Percentiles rank a stretch among this genome's conserved stretches.
Conservation (phyloP, 306 rosid genomes). For the Lablab purpureus region DNA sequence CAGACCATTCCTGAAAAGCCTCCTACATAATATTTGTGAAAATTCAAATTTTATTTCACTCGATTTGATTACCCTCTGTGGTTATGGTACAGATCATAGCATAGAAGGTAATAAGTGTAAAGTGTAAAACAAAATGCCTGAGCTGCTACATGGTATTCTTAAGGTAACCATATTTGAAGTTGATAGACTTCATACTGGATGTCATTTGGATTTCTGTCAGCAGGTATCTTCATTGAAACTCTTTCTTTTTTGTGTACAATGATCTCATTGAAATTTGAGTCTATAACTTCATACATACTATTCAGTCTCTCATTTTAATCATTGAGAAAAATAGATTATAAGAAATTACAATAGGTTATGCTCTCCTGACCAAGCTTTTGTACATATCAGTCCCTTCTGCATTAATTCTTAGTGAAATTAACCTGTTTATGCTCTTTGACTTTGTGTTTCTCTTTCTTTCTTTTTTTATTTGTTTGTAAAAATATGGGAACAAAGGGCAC, state of each 20-base stretch:
- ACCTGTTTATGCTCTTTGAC: not conserved
- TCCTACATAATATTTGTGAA: too few relatives aligned
- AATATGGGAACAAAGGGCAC: slow-evolving; percentile 40
- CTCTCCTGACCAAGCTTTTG: not conserved
- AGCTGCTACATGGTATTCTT: slow-evolving; percentile 77
- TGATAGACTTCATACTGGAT: slow-evolving; percentile 58
- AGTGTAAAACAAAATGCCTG: slow-evolving; percentile 49
- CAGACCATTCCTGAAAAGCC: not conserved
- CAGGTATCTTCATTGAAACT: slow-evolving; percentile 53
- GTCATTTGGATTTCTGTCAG: slow-evolving; percentile 43
- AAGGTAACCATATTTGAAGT: slow-evolving; percentile 56
- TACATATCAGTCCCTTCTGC: not conserved
- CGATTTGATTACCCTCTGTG: slow-evolving; percentile 1
- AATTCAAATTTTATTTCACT: too few relatives aligned
- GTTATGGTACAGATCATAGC: not conserved
- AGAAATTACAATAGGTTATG: too few relatives aligned
- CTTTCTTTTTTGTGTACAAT: not conserved
- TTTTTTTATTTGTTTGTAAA: not conserved
- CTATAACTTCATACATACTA: too few relatives aligned
- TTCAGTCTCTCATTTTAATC: too few relatives aligned
- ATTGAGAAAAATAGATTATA: too few relatives aligned
- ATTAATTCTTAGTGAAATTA: not conserved
- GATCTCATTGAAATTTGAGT: too few relatives aligned
- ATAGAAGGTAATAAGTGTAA: not conserved
- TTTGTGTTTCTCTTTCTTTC: not conserved